Conservation (phyloP, 441 rosid genomes). For the Jatropha podagrica region DNA sequence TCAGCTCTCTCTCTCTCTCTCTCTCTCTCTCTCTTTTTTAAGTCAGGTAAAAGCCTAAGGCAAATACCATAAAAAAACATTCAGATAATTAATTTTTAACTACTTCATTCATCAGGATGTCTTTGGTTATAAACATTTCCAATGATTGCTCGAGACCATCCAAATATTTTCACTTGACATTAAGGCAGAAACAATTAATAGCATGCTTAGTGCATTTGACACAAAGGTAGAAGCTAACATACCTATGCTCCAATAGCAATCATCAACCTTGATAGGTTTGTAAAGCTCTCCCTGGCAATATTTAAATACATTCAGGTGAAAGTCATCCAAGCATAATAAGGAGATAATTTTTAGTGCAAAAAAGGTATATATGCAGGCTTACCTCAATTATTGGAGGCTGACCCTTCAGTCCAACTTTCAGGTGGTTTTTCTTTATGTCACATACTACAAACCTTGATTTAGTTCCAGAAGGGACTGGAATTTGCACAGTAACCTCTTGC, state of each 20-base stretch:
- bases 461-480: constrained; percentile 87
- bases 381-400: constrained; percentile 91
- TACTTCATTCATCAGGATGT: not conserved
- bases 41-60: not conserved
- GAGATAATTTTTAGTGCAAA: not conserved
- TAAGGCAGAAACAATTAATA: not conserved
- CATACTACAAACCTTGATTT: constrained; percentile 68
- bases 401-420: constrained; percentile 90
- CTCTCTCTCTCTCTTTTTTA: not conserved
- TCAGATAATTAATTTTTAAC: not conserved
- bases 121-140: not conserved
- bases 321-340: not conserved
- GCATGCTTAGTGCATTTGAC: not conserved
- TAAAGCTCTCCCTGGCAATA: constrained; percentile 71
- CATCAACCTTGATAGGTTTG: constrained; percentile 74
- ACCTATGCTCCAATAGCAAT: constrained; percentile 96
- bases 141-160: not conserved
- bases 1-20: not conserved
- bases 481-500: constrained; percentile 69
- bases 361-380: constrained; percentile 25
- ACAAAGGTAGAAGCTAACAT: constrained; percentile 15
- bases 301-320: not conserved
- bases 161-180: not conserved
- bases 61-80: not conserved
- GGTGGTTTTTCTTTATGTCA: constrained; percentile 82